Conservation (phyloP, 140 eudicot species). For the Oenanthe javanica region DNA sequence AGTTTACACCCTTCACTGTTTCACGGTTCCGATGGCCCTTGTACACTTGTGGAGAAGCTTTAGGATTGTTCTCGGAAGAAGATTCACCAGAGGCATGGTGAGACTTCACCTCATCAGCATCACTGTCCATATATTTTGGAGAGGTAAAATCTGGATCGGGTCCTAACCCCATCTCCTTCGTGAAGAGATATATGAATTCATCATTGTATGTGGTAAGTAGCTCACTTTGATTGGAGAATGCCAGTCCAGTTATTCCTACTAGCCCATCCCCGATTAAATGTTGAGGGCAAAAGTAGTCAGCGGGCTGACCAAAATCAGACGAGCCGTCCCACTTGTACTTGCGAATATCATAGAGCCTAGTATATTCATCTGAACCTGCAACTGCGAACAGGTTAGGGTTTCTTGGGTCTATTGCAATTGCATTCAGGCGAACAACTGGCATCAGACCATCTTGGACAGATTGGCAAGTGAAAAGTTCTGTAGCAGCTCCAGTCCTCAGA, state of each 20-base stretch:
- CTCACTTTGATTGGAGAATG: slow-evolving; percentile 79
- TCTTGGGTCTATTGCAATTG: slow-evolving; percentile 73
- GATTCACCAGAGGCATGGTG: slow-evolving; percentile 19
- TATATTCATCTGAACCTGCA: slow-evolving; percentile 84
- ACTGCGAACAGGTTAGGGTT: slow-evolving; percentile 70
- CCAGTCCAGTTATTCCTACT: slow-evolving; percentile 81
- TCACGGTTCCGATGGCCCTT: slow-evolving; percentile 70
- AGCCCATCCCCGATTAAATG: slow-evolving; percentile 60
- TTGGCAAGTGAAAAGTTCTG: slow-evolving; percentile 62
- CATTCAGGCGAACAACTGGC: slow-evolving; percentile 45
- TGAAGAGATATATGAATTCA: slow-evolving; percentile 69
- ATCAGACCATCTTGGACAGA: slow-evolving; percentile 28
- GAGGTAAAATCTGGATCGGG: slow-evolving; percentile 30
- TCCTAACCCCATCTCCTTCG: slow-evolving; percentile 68
- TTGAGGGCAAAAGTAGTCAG: slow-evolving; percentile 66
- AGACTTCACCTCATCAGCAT: slow-evolving; percentile 26
- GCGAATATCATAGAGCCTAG: slow-evolving; percentile 84
- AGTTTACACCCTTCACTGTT: slow-evolving; percentile 76
- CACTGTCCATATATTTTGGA: slow-evolving; percentile 24
- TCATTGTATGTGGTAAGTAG: slow-evolving; percentile 73
- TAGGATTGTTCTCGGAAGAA: slow-evolving; percentile 30
- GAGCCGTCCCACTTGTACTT: slow-evolving; percentile 49
- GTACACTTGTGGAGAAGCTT: slow-evolving; percentile 56
- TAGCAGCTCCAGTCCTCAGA: slow-evolving; percentile 64
- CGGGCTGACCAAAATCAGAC: slow-evolving; percentile 58